Percentiles rank a stretch among this genome's conserved stretches.
Conservation (phyloP, 1,284 basidiomycete species). For the Trametes hirsuta region DNA sequence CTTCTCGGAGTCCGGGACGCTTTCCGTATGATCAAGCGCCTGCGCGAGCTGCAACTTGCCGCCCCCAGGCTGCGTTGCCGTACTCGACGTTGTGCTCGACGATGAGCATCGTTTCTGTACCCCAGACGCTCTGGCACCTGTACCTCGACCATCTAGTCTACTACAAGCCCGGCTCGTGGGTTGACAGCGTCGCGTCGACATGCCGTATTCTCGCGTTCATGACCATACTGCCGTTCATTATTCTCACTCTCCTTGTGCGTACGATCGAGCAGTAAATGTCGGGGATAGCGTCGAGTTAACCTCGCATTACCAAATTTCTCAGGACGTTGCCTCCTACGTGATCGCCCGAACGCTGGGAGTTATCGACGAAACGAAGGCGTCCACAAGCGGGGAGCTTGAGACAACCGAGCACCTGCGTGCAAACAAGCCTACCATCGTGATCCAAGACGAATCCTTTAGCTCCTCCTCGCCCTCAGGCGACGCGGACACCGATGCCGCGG, state of each 20-base stretch:
- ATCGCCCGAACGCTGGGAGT: slow-evolving; percentile 82
- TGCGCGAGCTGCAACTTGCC: not conserved
- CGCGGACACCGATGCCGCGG: slow-evolving; percentile 3
- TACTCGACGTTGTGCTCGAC: slow-evolving; percentile 2
- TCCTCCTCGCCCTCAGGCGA: slow-evolving; percentile 12
- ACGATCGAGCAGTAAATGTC: not conserved
- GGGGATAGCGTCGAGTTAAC: not conserved
- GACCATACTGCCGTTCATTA: slow-evolving; percentile 62
- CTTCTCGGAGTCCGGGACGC: no score
- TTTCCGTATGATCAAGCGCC: not conserved
- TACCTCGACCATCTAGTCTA: slow-evolving; percentile 67
- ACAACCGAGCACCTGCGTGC: slow-evolving; percentile 6
- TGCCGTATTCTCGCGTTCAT: slow-evolving; percentile 68
- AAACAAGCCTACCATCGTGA: slow-evolving; percentile 29
- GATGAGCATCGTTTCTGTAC: slow-evolving; percentile 32
- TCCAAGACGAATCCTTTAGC: slow-evolving; percentile 21
- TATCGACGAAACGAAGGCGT: slow-evolving; percentile 69
- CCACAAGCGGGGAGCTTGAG: slow-evolving; percentile 53
- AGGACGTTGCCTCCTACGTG: slow-evolving; percentile 82
- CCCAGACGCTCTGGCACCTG: slow-evolving; percentile 52
- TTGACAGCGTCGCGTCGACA: slow-evolving; percentile 62
- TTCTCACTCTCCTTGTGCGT: slow-evolving; percentile 65
- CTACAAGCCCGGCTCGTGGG: slow-evolving; percentile 67
- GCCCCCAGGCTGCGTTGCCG: not conserved
- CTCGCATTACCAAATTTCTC: not conserved